Evolutionary conservation across 805 yeast genomes (phyloP).

Genomic region (Cephaloascus fragrans): DNA sequence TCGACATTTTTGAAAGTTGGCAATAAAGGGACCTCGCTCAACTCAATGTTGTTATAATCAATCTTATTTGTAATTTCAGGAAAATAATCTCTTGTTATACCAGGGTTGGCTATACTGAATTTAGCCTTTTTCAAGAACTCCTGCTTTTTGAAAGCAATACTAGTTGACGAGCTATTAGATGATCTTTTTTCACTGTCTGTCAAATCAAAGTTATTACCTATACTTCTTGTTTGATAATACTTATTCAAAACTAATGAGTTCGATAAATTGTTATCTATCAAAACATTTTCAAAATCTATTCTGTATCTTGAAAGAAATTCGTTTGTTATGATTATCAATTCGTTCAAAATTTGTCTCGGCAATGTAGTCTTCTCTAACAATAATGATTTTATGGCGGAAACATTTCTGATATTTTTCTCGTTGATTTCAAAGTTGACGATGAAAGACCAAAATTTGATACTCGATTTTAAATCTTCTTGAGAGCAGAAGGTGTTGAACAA

Average conservation of each 20-base stretch:
- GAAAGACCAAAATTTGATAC: conserved; percentile 46
- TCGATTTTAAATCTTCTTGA: conserved; percentile 22
- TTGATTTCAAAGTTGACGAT: conserved; percentile 43
- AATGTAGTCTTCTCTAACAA: no score
- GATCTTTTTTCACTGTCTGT: conserved; percentile 4
- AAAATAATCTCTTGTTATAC: conserved; percentile 21
- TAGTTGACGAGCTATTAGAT: no score
- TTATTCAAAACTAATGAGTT: conserved; percentile 16
- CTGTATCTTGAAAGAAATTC: neutral
- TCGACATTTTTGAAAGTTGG: conserved; percentile 62
- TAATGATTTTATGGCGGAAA: neutral
- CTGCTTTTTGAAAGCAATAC: conserved; percentile 15
- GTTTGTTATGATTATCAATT: neutral
- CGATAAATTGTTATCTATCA: conserved; percentile 13
- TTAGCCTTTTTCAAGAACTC: conserved; percentile 13
- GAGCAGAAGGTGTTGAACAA: conserved; percentile 18
- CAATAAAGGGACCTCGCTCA: conserved; percentile 18
- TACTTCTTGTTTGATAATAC: conserved; percentile 12
- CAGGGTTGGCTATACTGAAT: conserved; percentile 25
- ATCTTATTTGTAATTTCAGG: conserved; percentile 34
- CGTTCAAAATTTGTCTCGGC: neutral
- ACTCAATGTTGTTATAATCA: conserved; percentile 14
- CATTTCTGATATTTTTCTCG: conserved; percentile 30
- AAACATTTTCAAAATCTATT: conserved; percentile 10
- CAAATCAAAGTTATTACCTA: no score